Percentiles rank a stretch among this genome's conserved stretches.
phyloP scores from a whole-genome alignment of 2,329 filamentous ascomycete genomes.

The Calonectria pseudoreteaudii region DNA sequence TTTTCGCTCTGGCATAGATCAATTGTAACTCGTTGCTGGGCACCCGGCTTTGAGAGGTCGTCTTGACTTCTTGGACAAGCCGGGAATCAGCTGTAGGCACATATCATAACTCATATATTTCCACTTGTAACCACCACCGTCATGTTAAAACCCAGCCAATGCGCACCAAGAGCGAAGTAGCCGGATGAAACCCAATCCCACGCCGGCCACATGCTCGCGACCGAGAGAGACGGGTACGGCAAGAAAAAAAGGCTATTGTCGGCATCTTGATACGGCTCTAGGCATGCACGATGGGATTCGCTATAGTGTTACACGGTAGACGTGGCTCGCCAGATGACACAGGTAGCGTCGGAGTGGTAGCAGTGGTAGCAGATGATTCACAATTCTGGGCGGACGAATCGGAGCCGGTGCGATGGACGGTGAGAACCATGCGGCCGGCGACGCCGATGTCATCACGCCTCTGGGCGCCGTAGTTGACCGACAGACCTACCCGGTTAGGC shows the following conservation, averaged over 20 bases:
- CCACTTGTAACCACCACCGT: slow-evolving; percentile 1
- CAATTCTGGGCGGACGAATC: slow-evolving; percentile 18
- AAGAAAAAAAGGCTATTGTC: not conserved
- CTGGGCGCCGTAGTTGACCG: not conserved
- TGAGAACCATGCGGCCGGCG: slow-evolving; percentile 30
- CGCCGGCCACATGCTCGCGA: slow-evolving; percentile 2
- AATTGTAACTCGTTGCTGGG: slow-evolving; percentile 65
- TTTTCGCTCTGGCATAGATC: slow-evolving; percentile 69
- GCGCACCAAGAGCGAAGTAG: not conserved
- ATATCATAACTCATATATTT: slow-evolving; percentile 43
- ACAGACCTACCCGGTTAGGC: slow-evolving; percentile 13
- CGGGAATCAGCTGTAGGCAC: slow-evolving; percentile 72
- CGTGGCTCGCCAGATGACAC: slow-evolving; percentile 15
- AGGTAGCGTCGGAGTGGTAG: slow-evolving; percentile 10
- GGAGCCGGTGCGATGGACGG: not conserved
- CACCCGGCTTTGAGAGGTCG: slow-evolving; percentile 67
- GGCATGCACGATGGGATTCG: slow-evolving; percentile 2
- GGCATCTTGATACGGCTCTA: not conserved
- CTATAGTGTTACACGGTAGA: slow-evolving; percentile 12
- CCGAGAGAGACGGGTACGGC: not conserved
- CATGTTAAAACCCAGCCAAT: not conserved
- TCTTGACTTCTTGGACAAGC: slow-evolving; percentile 65
- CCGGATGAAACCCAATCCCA: slow-evolving; percentile 6
- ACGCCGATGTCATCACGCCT: slow-evolving; percentile 35
- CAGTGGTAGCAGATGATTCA: slow-evolving; percentile 15